Evolutionary conservation across 306 rosid genomes (phyloP).

Genomic region (Quercus robur): DNA sequence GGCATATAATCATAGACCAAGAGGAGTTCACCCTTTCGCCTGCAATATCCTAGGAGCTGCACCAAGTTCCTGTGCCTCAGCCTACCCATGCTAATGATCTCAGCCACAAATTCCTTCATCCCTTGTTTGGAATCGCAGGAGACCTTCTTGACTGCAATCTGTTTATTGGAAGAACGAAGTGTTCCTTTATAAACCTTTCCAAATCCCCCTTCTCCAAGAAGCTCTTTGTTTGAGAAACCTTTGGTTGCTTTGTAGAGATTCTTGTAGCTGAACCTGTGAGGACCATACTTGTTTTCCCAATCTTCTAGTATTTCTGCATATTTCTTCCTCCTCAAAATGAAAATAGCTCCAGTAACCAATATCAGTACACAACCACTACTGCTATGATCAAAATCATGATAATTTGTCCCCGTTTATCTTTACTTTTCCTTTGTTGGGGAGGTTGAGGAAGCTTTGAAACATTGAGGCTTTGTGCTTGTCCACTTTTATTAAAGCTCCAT

Average conservation of each 20-base stretch:
- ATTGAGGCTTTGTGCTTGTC: too few relatives aligned
- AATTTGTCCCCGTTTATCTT: too few relatives aligned
- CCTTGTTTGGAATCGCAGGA: too few relatives aligned
- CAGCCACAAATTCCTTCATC: too few relatives aligned
- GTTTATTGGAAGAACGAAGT: constrained; percentile 38
- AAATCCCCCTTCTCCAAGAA: constrained; percentile 70
- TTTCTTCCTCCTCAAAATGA: constrained; percentile 21
- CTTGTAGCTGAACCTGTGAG: constrained; percentile 52
- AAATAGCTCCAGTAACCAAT: neutral
- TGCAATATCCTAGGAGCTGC: constrained; percentile 20
- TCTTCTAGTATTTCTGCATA: constrained; percentile 51
- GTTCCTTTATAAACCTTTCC: constrained; percentile 69
- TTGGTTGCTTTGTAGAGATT: constrained; percentile 55
- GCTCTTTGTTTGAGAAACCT: constrained; percentile 49
- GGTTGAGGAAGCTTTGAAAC: too few relatives aligned
- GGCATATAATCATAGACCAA: too few relatives aligned
- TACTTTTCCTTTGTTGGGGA: too few relatives aligned
- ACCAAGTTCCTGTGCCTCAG: constrained; percentile 69
- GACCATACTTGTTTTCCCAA: constrained; percentile 37
- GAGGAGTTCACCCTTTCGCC: too few relatives aligned
- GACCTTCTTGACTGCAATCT: constrained; percentile 43
- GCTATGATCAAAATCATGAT: too few relatives aligned
- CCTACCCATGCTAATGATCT: constrained; percentile 25
- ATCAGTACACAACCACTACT: too few relatives aligned
- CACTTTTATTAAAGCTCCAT: too few relatives aligned